A percentile compares a stretch with the other conserved stretches of the same genome.
Evolutionary conservation across 2,329 filamentous ascomycete species (phyloP).

Genomic region (Pseudogymnoascus sp.): DNA sequence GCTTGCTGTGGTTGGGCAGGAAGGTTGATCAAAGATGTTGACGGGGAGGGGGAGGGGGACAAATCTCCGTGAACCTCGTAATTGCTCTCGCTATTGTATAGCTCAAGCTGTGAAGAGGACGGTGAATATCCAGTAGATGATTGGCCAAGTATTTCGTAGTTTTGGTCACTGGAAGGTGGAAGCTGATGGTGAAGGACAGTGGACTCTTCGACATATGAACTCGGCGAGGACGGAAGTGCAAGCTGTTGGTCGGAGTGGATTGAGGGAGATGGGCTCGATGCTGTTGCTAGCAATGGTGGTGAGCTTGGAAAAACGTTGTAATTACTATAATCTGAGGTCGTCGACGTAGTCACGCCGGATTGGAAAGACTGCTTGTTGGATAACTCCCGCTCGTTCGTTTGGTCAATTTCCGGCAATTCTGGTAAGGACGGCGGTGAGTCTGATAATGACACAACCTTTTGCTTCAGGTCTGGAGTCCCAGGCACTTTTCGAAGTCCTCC

Average conservation of each 20-base stretch:
- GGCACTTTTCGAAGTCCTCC: constrained; percentile 30
- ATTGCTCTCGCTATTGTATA: constrained; percentile 33
- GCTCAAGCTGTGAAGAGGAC: background rate
- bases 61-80: constrained; percentile 45
- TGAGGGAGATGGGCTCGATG: constrained; percentile 17
- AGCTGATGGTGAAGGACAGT: constrained; percentile 6
- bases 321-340: constrained; percentile 26
- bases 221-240: constrained; percentile 2
- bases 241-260: background rate
- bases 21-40: constrained; percentile 23
- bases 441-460: constrained; percentile 14
- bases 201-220: constrained; percentile 3
- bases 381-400: constrained; percentile 22
- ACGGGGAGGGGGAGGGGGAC: constrained; percentile 35
- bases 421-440: background rate
- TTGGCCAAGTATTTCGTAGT: constrained; percentile 44
- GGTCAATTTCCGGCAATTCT: constrained; percentile 12
- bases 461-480: constrained; percentile 28
- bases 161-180: constrained; percentile 27
- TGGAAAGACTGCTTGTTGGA: constrained; percentile 28
- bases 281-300: constrained; percentile 19
- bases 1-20: constrained; percentile 21
- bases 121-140: constrained; percentile 37
- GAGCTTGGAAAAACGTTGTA: constrained; percentile 26
- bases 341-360: constrained; percentile 24